Conservation (phyloP, 2,329 filamentous ascomycete genomes). For the Diaporthe longicolla region DNA sequence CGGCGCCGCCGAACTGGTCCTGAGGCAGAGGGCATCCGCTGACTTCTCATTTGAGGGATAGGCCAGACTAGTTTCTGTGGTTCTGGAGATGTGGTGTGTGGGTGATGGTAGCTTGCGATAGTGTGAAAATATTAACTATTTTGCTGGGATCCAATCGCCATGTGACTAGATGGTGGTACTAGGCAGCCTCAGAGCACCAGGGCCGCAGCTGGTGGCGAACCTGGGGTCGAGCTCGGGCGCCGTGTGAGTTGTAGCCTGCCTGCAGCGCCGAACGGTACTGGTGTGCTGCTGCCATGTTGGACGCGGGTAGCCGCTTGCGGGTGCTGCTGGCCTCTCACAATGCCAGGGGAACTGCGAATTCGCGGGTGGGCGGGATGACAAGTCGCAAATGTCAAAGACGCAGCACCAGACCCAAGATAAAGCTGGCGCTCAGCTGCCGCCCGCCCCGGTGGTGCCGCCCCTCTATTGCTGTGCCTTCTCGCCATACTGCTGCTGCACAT, state of each 20-base stretch:
- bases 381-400: neutral
- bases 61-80: too few relatives aligned
- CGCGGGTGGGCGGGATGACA: neutral
- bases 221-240: neutral
- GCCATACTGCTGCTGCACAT: neutral
- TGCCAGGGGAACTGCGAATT: neutral
- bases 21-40: neutral
- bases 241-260: neutral
- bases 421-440: neutral
- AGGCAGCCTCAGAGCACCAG: too few relatives aligned
- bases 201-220: neutral
- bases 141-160: too few relatives aligned
- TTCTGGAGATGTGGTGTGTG: too few relatives aligned
- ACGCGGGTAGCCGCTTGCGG: neutral
- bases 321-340: neutral
- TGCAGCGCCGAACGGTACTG: neutral
- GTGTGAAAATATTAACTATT: too few relatives aligned
- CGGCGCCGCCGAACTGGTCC: neutral
- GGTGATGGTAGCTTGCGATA: too few relatives aligned
- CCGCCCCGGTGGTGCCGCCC: too few relatives aligned
- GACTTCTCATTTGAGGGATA: neutral
- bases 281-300: neutral
- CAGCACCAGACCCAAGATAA: neutral
- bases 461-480: neutral
- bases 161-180: too few relatives aligned